Conservation (phyloP, 176 grass and related monocot species). For the Eragrostis nindensis region DNA sequence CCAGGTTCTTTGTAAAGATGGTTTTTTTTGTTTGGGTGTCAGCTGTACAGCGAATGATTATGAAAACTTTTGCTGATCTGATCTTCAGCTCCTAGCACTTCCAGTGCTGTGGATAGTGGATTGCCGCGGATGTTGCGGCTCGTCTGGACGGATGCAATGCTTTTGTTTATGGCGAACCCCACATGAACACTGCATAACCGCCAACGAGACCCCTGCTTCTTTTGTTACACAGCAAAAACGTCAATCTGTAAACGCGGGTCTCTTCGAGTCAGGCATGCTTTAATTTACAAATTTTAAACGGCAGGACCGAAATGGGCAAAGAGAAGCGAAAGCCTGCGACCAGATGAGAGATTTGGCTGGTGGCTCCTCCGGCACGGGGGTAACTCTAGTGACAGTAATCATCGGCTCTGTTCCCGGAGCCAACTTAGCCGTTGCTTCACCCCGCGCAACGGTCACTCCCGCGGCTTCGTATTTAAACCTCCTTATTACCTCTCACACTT, state of each 20-base stretch:
- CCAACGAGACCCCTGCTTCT: background rate
- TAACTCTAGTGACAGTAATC: slow-evolving; percentile 7
- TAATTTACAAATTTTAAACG: background rate
- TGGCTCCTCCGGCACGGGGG: slow-evolving; percentile 14
- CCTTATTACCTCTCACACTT: background rate
- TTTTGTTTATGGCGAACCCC: background rate
- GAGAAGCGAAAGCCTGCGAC: background rate
- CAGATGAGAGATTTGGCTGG: background rate
- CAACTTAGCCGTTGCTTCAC: slow-evolving; percentile 27
- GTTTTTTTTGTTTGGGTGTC: background rate
- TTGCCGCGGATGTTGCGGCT: background rate
- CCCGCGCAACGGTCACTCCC: slow-evolving; percentile 14
- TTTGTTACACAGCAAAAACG: background rate
- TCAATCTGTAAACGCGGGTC: background rate
- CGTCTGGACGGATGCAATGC: background rate
- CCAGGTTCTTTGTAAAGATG: slow-evolving; percentile 10
- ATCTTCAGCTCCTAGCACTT: background rate
- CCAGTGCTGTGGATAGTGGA: background rate
- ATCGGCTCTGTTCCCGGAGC: slow-evolving; percentile 21
- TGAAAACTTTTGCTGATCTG: background rate
- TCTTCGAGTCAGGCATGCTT: background rate
- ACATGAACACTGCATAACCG: background rate
- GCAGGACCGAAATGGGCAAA: background rate
- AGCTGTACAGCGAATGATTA: background rate
- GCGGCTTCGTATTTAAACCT: slow-evolving; percentile 36